Evolutionary conservation across 1,284 basidiomycete genomes (phyloP).

Genomic region (Hortiboletus rubellus): DNA sequence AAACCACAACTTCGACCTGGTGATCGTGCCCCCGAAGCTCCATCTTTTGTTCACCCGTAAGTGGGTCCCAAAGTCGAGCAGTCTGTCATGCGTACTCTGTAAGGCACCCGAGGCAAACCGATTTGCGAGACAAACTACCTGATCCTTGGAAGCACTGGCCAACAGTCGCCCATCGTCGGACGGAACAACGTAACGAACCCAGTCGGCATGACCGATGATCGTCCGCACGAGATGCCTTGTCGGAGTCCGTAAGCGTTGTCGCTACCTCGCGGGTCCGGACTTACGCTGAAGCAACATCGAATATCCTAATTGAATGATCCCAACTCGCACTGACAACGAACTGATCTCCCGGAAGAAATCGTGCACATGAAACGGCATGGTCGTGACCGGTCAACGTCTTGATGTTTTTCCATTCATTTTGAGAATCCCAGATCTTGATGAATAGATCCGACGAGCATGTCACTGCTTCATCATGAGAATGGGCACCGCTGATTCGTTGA

Average conservation of each 20-base stretch:
- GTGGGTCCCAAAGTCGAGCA: slow-evolving; percentile 77
- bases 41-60: slow-evolving; percentile 75
- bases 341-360: slow-evolving; percentile 84
- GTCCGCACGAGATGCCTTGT: slow-evolving; percentile 60
- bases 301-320: slow-evolving; percentile 84
- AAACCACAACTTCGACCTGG: slow-evolving; percentile 81
- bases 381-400: slow-evolving; percentile 90
- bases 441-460: slow-evolving; percentile 89
- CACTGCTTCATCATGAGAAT: slow-evolving; percentile 45
- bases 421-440: slow-evolving; percentile 90
- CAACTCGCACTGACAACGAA: slow-evolving; percentile 83
- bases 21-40: slow-evolving; percentile 89
- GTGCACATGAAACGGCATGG: slow-evolving; percentile 83
- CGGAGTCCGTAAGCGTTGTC: slow-evolving; percentile 14
- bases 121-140: slow-evolving; percentile 47
- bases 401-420: slow-evolving; percentile 86
- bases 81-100: slow-evolving; percentile 51
- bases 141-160: slow-evolving; percentile 83
- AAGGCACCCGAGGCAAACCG: not conserved
- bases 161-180: slow-evolving; percentile 76
- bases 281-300: slow-evolving; percentile 83
- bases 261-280: slow-evolving; percentile 27
- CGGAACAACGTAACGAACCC: slow-evolving; percentile 65
- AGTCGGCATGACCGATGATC: slow-evolving; percentile 57
- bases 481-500: not conserved